Percentiles rank a stretch among this genome's conserved stretches.
phyloP scores from a whole-genome alignment of 768 basidiomycete species.

The Tephrocybe sp. region DNA sequence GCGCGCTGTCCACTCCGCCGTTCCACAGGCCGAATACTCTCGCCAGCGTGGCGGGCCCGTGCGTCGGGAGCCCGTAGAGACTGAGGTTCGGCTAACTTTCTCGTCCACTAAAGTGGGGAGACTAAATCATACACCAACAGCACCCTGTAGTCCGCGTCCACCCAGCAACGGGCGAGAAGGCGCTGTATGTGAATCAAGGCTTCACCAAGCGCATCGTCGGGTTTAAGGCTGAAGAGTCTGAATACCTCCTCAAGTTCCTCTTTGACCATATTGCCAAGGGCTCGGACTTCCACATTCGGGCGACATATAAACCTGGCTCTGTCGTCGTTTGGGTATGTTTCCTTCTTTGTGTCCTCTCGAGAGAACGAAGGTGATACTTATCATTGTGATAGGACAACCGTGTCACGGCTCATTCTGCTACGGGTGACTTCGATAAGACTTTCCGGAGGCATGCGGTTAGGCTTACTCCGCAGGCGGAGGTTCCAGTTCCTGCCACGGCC shows the following conservation, averaged over 20 bases:
- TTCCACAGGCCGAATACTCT: conserved; percentile 48
- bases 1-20: conserved; percentile 52
- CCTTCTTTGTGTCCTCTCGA: not conserved
- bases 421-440: conserved; percentile 31
- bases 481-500: conserved; percentile 16
- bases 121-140: conserved; percentile 19
- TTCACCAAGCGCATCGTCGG: conserved; percentile 56
- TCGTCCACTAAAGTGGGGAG: not conserved
- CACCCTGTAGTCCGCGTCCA: conserved; percentile 57
- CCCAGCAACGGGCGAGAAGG: conserved; percentile 63
- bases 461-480: conserved; percentile 48
- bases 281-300: conserved; percentile 48
- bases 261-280: conserved; percentile 52
- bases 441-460: conserved; percentile 41
- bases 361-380: not conserved
- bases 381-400: conserved; percentile 35
- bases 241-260: conserved; percentile 52
- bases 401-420: conserved; percentile 44
- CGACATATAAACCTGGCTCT: conserved; percentile 48
- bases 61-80: conserved; percentile 47
- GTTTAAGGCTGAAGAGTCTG: conserved; percentile 52
- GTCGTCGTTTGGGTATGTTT: conserved; percentile 48
- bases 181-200: conserved; percentile 54
- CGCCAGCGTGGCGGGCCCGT: conserved; percentile 41
- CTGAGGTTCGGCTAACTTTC: conserved; percentile 27